Conservation (phyloP, 2,329 filamentous ascomycete genomes). For the Cladosporium colombiae region DNA sequence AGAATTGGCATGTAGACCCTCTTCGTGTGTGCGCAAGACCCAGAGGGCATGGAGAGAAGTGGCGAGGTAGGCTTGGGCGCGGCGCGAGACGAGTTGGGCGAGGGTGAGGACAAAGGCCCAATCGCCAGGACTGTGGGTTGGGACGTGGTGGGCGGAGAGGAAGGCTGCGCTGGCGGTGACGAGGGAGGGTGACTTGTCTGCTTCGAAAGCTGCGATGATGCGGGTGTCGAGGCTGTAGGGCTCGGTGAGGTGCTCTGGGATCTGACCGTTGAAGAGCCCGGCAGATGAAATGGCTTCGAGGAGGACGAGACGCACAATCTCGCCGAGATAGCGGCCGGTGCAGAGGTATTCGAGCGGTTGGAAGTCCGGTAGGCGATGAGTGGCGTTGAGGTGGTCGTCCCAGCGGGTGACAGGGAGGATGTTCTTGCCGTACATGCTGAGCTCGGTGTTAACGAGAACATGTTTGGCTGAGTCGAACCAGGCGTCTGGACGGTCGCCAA, state of each 20-base stretch:
- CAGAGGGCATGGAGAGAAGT: conserved; percentile 64
- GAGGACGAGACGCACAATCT: conserved; percentile 62
- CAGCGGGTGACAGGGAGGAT: conserved; percentile 61
- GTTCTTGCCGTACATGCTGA: conserved; percentile 65
- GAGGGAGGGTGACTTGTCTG: conserved; percentile 44
- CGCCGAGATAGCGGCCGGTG: conserved; percentile 64
- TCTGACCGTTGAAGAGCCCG: conserved; percentile 57
- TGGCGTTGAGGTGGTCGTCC: conserved; percentile 61
- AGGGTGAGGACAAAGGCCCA: conserved; percentile 57
- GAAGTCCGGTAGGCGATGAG: conserved; percentile 61
- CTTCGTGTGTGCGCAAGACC: conserved; percentile 51
- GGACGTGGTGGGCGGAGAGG: conserved; percentile 53
- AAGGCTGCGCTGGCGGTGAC: conserved; percentile 48
- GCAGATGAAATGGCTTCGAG: conserved; percentile 59
- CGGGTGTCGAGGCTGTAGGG: conserved; percentile 62
- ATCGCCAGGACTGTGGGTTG: conserved; percentile 49
- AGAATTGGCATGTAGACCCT: conserved; percentile 40
- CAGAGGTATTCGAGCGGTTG: conserved; percentile 67
- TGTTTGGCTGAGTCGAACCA: conserved; percentile 60
- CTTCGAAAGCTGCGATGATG: conserved; percentile 59
- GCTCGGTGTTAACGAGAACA: conserved; percentile 65
- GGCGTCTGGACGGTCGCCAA: conserved; percentile 54
- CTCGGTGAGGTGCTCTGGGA: conserved; percentile 56
- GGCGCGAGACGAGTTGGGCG: conserved; percentile 56
- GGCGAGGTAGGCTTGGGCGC: conserved; percentile 64